These are phyloP conservation scores for Flueggea neowawraea DNA, from an alignment of 441 rosid species.

Conservation along the genomic window DNA sequence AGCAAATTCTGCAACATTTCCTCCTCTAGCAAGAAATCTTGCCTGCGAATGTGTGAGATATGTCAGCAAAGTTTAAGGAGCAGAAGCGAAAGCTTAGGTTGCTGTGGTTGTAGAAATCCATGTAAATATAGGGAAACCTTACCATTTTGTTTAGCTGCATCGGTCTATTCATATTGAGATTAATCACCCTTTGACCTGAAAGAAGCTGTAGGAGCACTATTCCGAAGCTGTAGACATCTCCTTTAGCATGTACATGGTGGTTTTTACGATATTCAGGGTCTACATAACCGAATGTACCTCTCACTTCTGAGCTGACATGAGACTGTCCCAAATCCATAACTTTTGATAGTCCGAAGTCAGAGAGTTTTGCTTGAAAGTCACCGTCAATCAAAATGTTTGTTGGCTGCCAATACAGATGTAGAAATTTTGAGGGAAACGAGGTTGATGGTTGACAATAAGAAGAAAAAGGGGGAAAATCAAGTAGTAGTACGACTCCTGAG, in stretches of 20 bases:
- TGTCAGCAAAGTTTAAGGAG: neutral
- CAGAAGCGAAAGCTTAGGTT: neutral
- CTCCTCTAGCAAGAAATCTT: slow-evolving; percentile 31
- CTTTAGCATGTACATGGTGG: slow-evolving; percentile 51
- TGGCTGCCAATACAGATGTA: slow-evolving; percentile 29
- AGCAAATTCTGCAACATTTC: slow-evolving; percentile 39
- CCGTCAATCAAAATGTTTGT: slow-evolving; percentile 54
- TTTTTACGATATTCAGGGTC: slow-evolving; percentile 57
- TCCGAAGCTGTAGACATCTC: slow-evolving; percentile 62
- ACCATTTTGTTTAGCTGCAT: slow-evolving; percentile 52
- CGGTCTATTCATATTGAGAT: slow-evolving; percentile 35
- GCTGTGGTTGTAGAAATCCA: neutral
- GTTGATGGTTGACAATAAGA: neutral
- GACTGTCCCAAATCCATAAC: slow-evolving; percentile 57
- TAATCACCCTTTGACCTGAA: slow-evolving; percentile 52
- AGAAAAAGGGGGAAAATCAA: neutral
- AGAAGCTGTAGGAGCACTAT: slow-evolving; percentile 56
- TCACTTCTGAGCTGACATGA: slow-evolving; percentile 59
- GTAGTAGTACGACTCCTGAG: neutral
- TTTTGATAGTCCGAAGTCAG: slow-evolving; percentile 59
- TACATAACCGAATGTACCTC: slow-evolving; percentile 64
- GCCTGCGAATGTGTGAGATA: slow-evolving; percentile 31
- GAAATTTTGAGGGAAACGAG: neutral
- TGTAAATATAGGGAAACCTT: neutral
- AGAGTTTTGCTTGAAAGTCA: slow-evolving; percentile 53